Evolutionary conservation across 768 basidiomycete genomes (phyloP).

Genomic region (Epithele typhae): DNA sequence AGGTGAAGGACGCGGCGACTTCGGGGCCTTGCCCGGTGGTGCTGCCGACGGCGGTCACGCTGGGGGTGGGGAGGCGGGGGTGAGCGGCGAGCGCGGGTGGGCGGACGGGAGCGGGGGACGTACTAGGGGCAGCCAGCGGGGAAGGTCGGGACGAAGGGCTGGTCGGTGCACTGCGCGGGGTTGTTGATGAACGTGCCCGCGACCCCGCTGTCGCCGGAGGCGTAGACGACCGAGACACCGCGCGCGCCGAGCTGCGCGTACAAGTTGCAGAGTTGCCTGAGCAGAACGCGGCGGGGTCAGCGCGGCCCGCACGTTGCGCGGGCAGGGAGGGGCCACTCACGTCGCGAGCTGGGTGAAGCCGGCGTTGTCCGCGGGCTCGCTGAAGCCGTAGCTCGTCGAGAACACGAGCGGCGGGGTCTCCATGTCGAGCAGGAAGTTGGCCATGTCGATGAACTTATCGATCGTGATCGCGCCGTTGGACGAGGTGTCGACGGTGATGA

Average conservation of each 20-base stretch:
- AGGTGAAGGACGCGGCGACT: slow-evolving; percentile 24
- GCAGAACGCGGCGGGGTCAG: background rate
- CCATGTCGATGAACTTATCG: slow-evolving; percentile 27
- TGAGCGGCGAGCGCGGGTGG: background rate
- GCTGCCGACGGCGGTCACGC: slow-evolving; percentile 31
- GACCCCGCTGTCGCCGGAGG: slow-evolving; percentile 24
- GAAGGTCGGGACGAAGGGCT: slow-evolving; percentile 15
- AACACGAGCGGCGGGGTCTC: slow-evolving; percentile 24
- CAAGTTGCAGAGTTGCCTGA: slow-evolving; percentile 22
- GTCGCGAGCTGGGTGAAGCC: slow-evolving; percentile 15
- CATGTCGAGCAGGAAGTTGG: slow-evolving; percentile 21
- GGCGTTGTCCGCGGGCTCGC: slow-evolving; percentile 15
- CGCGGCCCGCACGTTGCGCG: background rate
- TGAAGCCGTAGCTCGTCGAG: slow-evolving; percentile 27
- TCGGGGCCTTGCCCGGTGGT: slow-evolving; percentile 28
- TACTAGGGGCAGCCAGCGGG: slow-evolving; percentile 23
- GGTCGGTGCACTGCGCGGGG: background rate
- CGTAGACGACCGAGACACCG: slow-evolving; percentile 23
- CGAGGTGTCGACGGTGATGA: slow-evolving; percentile 29
- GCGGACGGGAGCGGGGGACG: too few species aligned
- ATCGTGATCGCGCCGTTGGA: slow-evolving; percentile 18
- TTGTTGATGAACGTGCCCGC: slow-evolving; percentile 18
- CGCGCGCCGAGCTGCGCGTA: slow-evolving; percentile 26
- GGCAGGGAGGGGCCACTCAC: slow-evolving; percentile 16
- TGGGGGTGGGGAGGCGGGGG: too few species aligned